These are phyloP conservation scores for Aureobasidium vineae DNA, from an alignment of 2,329 filamentous ascomycete species.

Conservation along the genomic window DNA sequence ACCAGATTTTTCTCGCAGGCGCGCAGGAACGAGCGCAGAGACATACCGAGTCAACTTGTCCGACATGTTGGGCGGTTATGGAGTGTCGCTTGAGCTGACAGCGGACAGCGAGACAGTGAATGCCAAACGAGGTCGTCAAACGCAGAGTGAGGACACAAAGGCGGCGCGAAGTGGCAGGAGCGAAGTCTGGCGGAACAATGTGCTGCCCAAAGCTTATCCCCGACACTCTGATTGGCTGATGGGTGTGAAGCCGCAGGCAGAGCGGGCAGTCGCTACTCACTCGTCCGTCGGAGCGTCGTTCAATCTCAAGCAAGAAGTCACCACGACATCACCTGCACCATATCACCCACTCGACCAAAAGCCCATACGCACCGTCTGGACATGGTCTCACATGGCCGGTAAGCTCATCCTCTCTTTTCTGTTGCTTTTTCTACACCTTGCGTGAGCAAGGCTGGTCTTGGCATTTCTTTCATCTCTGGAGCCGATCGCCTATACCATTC, in stretches of 20 bases:
- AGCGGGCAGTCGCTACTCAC: not conserved
- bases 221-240: not conserved
- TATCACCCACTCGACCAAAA: constrained; percentile 4
- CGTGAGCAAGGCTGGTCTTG: not conserved
- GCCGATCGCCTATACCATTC: constrained; percentile 10
- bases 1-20: constrained; percentile 22
- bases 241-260: not conserved
- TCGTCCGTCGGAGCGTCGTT: constrained; percentile 14
- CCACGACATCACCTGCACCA: not conserved
- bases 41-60: constrained; percentile 92
- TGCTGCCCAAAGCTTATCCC: not conserved
- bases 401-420: constrained; percentile 46
- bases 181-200: constrained; percentile 11
- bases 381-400: constrained; percentile 57
- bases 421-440: not conserved
- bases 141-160: constrained; percentile 2
- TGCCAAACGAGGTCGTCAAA: constrained; percentile 1
- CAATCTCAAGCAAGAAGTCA: constrained; percentile 14
- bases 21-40: not conserved
- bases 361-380: constrained; percentile 29
- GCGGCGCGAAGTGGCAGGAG: not conserved
- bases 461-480: constrained; percentile 2
- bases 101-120: not conserved
- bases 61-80: constrained; percentile 58
- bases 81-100: constrained; percentile 5